Evolutionary conservation across 2,329 filamentous ascomycete species (phyloP), one percentile per base, ranked within the genome.

Genomic region (Fusarium chuoi): DNA sequence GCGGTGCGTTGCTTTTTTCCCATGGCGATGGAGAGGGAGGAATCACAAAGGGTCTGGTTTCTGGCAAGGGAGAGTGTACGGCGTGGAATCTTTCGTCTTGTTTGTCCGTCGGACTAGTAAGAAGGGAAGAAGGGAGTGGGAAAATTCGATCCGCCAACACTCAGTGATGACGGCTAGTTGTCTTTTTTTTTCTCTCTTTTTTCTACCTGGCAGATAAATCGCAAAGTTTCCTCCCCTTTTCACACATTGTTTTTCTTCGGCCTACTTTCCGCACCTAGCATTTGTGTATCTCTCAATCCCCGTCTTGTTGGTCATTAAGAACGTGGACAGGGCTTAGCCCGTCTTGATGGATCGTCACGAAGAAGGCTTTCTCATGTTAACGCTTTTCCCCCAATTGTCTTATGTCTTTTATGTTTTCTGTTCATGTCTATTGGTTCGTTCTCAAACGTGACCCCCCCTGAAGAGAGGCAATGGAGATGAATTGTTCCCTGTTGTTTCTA

Each of bases 1-100:
- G 79, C 79, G 75, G 78, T 79, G 78, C 80, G 79, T 81, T 81
- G 79, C 74, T 79, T 78, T 77, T 80, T 78, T 76, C 79, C 51
- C 73, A 79, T 75, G 78, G 73, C 75, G 75, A 78, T 75, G 80
- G 79, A 79, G 79, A 79, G 82, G 78, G 76, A 79, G 77, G 81
- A 78, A 67, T 78, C 75, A 80, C 80, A 80, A 81, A 67, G 82
- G 80, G 70, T 83, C 81, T 80, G 75, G 78, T 79, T 54, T 79
- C 79, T 79, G 78, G 78, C 63, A 77, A 74, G 81, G 82, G 75
- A 78, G 82, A 81, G 81, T 83, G 80, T 80, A 79, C 78, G 82
- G 80, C 80, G 81, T 80, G 79, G 80, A 78, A 71, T 76, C 75
- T 77, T 79, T 67, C 77, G 75, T 73, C 75, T 81, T 75, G 73